Conservation (phyloP, 768 basidiomycete genomes). For the Lactarius tabidus region DNA sequence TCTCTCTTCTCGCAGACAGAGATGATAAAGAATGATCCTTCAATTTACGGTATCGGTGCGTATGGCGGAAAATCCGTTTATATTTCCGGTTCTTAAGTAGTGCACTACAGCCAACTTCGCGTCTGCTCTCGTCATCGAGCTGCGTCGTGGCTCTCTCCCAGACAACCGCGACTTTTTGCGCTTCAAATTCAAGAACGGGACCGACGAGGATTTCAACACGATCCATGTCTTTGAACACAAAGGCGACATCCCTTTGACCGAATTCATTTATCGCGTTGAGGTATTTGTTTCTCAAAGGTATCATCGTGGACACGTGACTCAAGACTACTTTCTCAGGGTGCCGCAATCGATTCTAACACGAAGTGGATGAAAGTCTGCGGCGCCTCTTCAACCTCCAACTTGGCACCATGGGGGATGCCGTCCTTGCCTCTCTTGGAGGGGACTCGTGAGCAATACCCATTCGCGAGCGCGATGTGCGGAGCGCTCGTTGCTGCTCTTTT, state of each 20-base stretch:
- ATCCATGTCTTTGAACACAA: constrained; percentile 72
- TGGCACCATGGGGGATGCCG: constrained; percentile 11
- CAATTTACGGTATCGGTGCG: constrained; percentile 63
- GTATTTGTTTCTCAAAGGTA: constrained; percentile 36
- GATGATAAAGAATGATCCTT: constrained; percentile 51
- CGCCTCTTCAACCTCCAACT: constrained; percentile 9
- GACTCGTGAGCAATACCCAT: constrained; percentile 1
- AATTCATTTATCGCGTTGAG: constrained; percentile 81
- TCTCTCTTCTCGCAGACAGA: constrained; percentile 81
- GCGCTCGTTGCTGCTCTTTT: constrained; percentile 24
- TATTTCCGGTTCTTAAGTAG: not conserved
- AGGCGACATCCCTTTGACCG: constrained; percentile 74
- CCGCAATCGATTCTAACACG: constrained; percentile 42
- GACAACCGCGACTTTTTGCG: constrained; percentile 79
- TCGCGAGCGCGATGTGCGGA: constrained; percentile 20
- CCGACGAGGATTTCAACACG: constrained; percentile 55
- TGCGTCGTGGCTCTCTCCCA: constrained; percentile 69
- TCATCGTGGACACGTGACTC: not conserved
- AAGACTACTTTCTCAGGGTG: constrained; percentile 35
- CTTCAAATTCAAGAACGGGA: constrained; percentile 84
- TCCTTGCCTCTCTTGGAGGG: constrained; percentile 16
- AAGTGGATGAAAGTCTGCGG: constrained; percentile 45
- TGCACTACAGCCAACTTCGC: constrained; percentile 59
- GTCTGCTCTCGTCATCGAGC: constrained; percentile 73
- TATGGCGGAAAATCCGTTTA: constrained; percentile 24